phyloP scores from a whole-genome alignment of 805 yeast species.

The Metschnikowia bowlesiae region DNA sequence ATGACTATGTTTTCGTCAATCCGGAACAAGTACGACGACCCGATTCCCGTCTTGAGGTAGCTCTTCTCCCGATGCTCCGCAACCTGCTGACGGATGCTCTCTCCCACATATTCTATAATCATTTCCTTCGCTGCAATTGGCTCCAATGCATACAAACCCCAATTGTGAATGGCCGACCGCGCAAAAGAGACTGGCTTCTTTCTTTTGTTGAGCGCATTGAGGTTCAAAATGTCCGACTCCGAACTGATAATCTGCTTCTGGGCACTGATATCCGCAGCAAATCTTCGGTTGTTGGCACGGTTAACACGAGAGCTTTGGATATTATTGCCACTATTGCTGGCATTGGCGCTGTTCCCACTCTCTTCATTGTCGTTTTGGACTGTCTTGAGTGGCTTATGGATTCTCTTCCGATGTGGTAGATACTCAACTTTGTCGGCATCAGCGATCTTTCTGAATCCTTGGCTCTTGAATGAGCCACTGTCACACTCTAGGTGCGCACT shows the following conservation, averaged over 20 bases:
- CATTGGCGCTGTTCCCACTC: background rate
- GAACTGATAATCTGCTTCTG: slow-evolving; percentile 73
- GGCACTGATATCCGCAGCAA: slow-evolving; percentile 84
- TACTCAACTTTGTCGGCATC: slow-evolving; percentile 72
- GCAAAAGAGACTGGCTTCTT: slow-evolving; percentile 96
- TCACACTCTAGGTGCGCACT: slow-evolving; percentile 34
- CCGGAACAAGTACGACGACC: slow-evolving; percentile 88
- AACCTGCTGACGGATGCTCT: slow-evolving; percentile 85
- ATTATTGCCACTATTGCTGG: slow-evolving; percentile 21
- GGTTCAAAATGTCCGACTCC: slow-evolving; percentile 73
- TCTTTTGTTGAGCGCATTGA: slow-evolving; percentile 84
- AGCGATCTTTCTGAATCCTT: slow-evolving; percentile 68
- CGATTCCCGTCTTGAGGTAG: slow-evolving; percentile 86
- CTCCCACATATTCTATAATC: slow-evolving; percentile 98
- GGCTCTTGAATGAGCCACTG: slow-evolving; percentile 64
- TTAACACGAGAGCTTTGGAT: slow-evolving; percentile 76
- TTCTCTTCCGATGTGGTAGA: slow-evolving; percentile 73
- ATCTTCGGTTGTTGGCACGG: slow-evolving; percentile 80
- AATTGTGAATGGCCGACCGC: slow-evolving; percentile 92
- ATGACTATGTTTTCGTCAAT: slow-evolving; percentile 92
- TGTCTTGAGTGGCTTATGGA: slow-evolving; percentile 67
- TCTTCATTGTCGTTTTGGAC: slow-evolving; percentile 62
- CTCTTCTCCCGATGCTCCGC: slow-evolving; percentile 88
- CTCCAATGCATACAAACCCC: slow-evolving; percentile 96
- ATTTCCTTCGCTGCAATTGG: slow-evolving; percentile 94